Base-by-base conservation (phyloP, 148 eudicot species). In the Euryodendron excelsum region DNA sequence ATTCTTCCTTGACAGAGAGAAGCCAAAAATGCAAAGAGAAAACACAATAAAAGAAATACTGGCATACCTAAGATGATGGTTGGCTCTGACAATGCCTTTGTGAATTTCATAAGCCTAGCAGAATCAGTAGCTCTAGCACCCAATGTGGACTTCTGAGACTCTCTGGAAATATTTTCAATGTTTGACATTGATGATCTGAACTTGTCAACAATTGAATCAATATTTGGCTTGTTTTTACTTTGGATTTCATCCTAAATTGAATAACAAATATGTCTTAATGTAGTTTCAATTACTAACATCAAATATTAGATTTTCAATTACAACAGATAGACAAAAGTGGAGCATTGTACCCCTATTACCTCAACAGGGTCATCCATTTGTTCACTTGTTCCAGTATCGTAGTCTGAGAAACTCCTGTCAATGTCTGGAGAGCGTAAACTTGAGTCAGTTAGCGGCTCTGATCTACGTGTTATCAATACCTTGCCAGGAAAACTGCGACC, bases 401-500 rank as follows among this genome's bases (percentile, higher is more conserved):
- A 84, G 47, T 87, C 87, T 60, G 93, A 84, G 31, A 69, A 87
- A 81, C 91, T 93, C 84, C 95, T 87, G 69, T 68, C 84, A 65
- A 66, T 80, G 21, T 71, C 84, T 70, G 90, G 89, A 64, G 99
- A 90, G 44, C 69, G 80, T 52, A 91, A 71, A 67, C 82, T 82
- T 59, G 95, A 78, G 72, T 77, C 80, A 84, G 83, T 91, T 62
- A 81, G 59, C 77, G 91, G 98, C 56, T 90, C 97, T 59, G 98
- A 58, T 33, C 89, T 87, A 76, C 97, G 91, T 33, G 93, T 93
- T 78, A 93, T 80, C 79, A 93, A 82, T 44, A 96, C 92, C 85
- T 93, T 93, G n/a, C 99, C 99, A 63, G 99, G 99, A 56, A 93
- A 93, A 80, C 90, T 96, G 69, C 97, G 97, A 59, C 99, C 99